phyloP scores from a whole-genome alignment of 495 filamentous ascomycete species.

The Clavariopsis aquatica region DNA sequence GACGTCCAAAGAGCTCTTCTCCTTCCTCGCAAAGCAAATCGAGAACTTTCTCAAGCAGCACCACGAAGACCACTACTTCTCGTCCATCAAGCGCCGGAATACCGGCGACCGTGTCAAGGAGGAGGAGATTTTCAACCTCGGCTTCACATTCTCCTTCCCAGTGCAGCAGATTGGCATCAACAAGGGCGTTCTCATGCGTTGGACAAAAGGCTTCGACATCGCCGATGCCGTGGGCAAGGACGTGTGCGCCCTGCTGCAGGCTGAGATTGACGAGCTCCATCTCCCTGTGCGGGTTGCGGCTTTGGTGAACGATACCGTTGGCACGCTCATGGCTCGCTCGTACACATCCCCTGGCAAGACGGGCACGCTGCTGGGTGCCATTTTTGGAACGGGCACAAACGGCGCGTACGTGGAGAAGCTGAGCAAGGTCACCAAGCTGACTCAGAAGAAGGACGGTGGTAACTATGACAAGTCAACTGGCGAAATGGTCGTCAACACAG shows the following conservation, averaged over 20 bases:
- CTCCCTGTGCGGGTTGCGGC: conserved; percentile 92
- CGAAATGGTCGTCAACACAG: conserved; percentile 96
- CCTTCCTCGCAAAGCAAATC: conserved; percentile 90
- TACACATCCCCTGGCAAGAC: conserved; percentile 91
- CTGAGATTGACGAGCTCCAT: conserved; percentile 82
- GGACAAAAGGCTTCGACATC: conserved; percentile 99
- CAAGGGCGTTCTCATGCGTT: conserved; percentile 85
- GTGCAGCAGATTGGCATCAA: conserved; percentile 93
- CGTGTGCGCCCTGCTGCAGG: conserved; percentile 85
- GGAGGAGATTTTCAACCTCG: conserved; percentile 81
- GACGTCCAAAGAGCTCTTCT: conserved; percentile 83
- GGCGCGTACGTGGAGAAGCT: conserved; percentile 87
- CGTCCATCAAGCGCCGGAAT: conserved; percentile 61
- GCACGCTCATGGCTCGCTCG: conserved; percentile 94
- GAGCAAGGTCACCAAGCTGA: conserved; percentile 65
- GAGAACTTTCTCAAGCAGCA: conserved; percentile 81
- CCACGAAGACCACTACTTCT: conserved; percentile 85
- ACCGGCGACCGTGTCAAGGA: conserved; percentile 58
- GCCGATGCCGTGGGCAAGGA: conserved; percentile 89
- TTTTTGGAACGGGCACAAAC: conserved; percentile 94
- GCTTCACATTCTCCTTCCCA: conserved; percentile 97
- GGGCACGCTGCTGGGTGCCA: conserved; percentile 83
- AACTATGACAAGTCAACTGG: conserved; percentile 78
- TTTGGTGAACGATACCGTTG: conserved; percentile 95
- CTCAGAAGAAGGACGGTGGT: conserved; percentile 51